Base-by-base conservation (phyloP, 2,329 filamentous ascomycete species). In the Atkinsonella hypoxylon region DNA sequence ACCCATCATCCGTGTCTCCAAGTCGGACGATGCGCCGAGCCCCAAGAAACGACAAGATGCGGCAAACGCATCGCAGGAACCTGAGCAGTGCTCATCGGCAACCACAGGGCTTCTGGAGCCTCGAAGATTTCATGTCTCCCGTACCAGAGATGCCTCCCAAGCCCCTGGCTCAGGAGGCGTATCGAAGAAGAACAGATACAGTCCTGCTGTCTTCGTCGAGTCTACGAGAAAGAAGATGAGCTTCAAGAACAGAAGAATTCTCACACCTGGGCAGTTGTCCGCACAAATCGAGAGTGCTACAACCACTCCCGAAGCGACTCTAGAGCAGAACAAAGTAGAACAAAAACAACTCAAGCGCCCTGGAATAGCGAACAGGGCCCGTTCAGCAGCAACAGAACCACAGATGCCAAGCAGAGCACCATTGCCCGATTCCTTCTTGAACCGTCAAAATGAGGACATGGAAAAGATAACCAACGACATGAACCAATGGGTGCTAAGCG, bases 401-500 rank as follows among this genome's bases (percentile, higher is more conserved):
- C 56, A 59, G 1, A 45, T 56, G 13, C 48, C 53, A 30, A 48
- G 50, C 11, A 59, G 58, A 11, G 49, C 56, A 8, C 64, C 64
- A 9, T 59, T 71, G 12, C 64, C 69, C 11, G 50, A 55, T 36
- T 64, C 68, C 13, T 44, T 68, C 47, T 57, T 58, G 60, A 59
- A 61, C 20, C 64, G 61, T 2, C 65, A 69, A 51, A 63, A 58
- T 34, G 63, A 70, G 53, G 70, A 78, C 42, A 71, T 76, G 67
- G 70, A 74, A 40, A 68, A 71, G 54, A 69, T 80, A 36, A 67
- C 75, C 2, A 70, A 70, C 6, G 75, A 77, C 34, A 80, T 81
- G 77, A 73, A 80, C 58, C 67, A 70, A 32, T 83, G 77, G 67
- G 77, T 79, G 1, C 65, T 83, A 55, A 69, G 74, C 56, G 73